Evolutionary conservation across 179 eudicot genomes (phyloP).

Genomic region (Silene coronaria): DNA sequence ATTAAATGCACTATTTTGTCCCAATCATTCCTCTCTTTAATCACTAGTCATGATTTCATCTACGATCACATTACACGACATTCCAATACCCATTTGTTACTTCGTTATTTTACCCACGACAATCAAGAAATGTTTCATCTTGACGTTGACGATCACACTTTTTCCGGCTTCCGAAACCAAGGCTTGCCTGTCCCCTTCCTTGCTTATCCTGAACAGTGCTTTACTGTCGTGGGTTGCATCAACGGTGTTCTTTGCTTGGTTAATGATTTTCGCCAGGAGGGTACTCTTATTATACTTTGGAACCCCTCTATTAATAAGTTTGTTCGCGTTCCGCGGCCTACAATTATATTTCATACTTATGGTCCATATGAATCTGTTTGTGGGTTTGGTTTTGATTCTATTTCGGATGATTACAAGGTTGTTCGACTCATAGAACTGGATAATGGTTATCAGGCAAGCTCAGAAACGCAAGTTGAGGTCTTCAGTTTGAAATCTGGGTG

Average conservation of each 20-base stretch:
- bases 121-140: background rate
- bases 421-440: background rate
- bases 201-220: background rate
- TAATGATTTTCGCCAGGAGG: background rate
- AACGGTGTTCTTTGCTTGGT: constrained; percentile 4
- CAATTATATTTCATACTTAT: background rate
- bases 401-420: constrained; percentile 4
- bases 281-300: background rate
- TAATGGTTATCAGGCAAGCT: too few species aligned
- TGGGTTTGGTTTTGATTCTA: background rate
- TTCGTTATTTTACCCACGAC: background rate
- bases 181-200: background rate
- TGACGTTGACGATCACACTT: background rate
- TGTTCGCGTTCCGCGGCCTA: background rate
- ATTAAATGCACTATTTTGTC: background rate
- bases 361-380: background rate
- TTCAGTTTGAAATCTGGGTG: background rate
- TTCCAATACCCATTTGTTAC: background rate
- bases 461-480: background rate
- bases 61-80: background rate
- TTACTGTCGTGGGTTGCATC: background rate
- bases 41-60: background rate
- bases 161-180: background rate
- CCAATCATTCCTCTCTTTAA: background rate
- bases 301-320: background rate